Evolutionary conservation across 2,329 filamentous ascomycete species (phyloP).

Genomic region (Furcasterigmium furcatum): DNA sequence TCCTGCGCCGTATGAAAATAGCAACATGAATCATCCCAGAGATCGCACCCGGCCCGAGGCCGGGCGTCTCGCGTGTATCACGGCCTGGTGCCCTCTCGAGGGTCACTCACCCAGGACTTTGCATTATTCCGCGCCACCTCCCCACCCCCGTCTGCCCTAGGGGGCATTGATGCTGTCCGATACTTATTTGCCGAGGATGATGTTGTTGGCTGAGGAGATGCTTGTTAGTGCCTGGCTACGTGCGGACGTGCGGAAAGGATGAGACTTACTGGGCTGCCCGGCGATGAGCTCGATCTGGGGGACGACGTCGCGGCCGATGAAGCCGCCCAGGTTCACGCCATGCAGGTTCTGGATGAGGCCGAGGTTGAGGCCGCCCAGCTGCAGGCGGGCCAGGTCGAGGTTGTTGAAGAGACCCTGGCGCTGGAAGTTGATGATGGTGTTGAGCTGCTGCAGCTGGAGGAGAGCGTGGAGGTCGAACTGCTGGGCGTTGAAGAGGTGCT

Average conservation of each 20-base stretch:
- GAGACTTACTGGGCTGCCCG: constrained; percentile 16
- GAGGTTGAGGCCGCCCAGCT: constrained; percentile 22
- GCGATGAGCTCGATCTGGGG: constrained; percentile 24
- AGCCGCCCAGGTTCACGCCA: constrained; percentile 21
- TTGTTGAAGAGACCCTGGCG: constrained; percentile 24
- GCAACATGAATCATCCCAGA: too few relatives aligned
- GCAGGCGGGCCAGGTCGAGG: constrained; percentile 21
- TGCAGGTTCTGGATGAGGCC: constrained; percentile 22
- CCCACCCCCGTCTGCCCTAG: too few relatives aligned
- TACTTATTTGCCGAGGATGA: constrained; percentile 5
- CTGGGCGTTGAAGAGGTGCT: constrained; percentile 34
- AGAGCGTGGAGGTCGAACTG: constrained; percentile 36
- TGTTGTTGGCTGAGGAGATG: background rate
- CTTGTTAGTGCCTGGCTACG: too few relatives aligned
- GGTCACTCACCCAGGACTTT: too few relatives aligned
- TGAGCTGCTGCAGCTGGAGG: constrained; percentile 37
- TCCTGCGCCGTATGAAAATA: too few relatives aligned
- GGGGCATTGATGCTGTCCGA: too few relatives aligned
- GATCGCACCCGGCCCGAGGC: too few relatives aligned
- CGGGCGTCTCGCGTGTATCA: too few relatives aligned
- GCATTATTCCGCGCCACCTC: too few relatives aligned
- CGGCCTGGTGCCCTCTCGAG: too few relatives aligned
- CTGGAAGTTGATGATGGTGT: constrained; percentile 30
- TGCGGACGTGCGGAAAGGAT: background rate
- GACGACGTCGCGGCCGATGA: constrained; percentile 20